phyloP scores from a whole-genome alignment of 768 basidiomycete species.

The Hypholoma fasciculare region DNA sequence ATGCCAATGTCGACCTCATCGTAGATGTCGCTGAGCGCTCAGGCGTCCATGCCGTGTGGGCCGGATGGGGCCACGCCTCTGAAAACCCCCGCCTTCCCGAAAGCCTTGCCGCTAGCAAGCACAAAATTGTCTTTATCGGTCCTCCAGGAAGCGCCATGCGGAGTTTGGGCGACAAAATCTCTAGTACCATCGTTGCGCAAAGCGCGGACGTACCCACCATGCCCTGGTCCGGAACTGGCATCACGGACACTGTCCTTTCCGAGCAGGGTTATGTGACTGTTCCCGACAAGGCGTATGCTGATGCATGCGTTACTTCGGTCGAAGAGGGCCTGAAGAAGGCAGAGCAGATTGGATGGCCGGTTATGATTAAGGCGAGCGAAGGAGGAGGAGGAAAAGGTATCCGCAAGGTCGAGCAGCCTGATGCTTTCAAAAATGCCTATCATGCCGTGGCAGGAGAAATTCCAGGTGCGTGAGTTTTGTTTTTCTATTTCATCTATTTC shows the following conservation, averaged over 20 bases:
- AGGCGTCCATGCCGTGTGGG: constrained; percentile 99
- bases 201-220: constrained; percentile 96
- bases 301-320: constrained; percentile 86
- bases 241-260: constrained; percentile 82
- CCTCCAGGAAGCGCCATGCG: constrained; percentile 99
- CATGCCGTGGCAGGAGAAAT: constrained; percentile 95
- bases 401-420: constrained; percentile 84
- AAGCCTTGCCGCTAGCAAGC: constrained; percentile 84
- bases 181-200: constrained; percentile 98
- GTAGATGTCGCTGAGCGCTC: constrained; percentile 97
- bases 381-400: constrained; percentile 99
- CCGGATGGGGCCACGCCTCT: constrained; percentile 99
- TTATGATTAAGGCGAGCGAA: constrained; percentile 99
- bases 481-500: constrained; percentile 6
- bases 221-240: constrained; percentile 98
- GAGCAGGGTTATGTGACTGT: constrained; percentile 91
- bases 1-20: constrained; percentile 98
- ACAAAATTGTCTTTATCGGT: constrained; percentile 99
- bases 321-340: constrained; percentile 86
- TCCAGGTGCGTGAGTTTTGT: constrained; percentile 62
- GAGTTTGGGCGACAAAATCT: constrained; percentile 99
- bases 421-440: constrained; percentile 92
- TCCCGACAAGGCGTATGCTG: constrained; percentile 84
- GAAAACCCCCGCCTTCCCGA: constrained; percentile 98
- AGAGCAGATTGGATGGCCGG: constrained; percentile 90